A percentile compares a stretch with the other conserved stretches of the same genome.
Evolutionary conservation across 306 rosid genomes (phyloP).

Genomic region (Vigna unguiculata): DNA sequence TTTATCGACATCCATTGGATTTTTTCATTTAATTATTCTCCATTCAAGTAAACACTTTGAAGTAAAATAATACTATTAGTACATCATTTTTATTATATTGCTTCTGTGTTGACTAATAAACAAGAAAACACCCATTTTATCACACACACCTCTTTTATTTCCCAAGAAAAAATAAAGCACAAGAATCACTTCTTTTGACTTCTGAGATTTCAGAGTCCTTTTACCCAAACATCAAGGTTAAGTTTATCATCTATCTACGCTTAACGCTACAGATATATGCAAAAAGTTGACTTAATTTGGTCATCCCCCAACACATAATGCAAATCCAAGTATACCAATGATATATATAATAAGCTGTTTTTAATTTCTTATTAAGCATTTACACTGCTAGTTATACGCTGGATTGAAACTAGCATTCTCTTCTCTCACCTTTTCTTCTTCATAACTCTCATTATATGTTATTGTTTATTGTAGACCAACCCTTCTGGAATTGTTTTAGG

Average conservation of each 20-base stretch:
- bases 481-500: slow-evolving; percentile 6
- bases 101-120: background rate
- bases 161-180: background rate
- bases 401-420: background rate
- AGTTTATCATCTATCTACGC: background rate
- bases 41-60: background rate
- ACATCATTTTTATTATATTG: background rate
- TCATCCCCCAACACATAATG: too few relatives aligned
- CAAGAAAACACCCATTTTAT: background rate
- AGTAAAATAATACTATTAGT: background rate
- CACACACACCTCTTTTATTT: background rate
- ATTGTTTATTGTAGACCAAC: slow-evolving; percentile 5
- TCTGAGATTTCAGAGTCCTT: background rate
- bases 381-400: background rate
- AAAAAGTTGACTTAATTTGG: slow-evolving; percentile 1
- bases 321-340: too few relatives aligned
- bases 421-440: background rate
- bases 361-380: background rate
- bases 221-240: background rate
- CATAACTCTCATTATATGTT: slow-evolving; percentile 6
- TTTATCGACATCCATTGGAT: background rate
- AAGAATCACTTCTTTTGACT: slow-evolving; percentile 4
- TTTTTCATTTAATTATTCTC: background rate
- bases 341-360: background rate
- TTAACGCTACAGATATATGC: background rate